Evolutionary conservation across 108 stramenopile species (phyloP).

Genomic region (Epipyxis sp.): DNA sequence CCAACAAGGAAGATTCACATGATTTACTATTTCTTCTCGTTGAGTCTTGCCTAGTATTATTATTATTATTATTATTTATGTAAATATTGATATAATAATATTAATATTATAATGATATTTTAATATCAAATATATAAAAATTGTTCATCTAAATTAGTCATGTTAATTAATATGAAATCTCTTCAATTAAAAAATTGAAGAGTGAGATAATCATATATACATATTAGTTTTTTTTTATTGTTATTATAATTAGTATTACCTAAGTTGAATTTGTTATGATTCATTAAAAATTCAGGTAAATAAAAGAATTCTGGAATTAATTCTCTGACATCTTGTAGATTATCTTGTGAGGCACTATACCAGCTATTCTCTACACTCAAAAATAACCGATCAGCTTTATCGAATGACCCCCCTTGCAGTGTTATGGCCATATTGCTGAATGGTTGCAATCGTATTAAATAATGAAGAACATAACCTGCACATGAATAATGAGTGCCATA

Average conservation of each 20-base stretch:
- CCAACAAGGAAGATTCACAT: slow-evolving; percentile 53
- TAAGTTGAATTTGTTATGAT: slow-evolving; percentile 45
- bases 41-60: too few species aligned
- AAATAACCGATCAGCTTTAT: slow-evolving; percentile 29
- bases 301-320: slow-evolving; percentile 97
- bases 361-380: neutral
- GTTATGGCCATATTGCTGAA: slow-evolving; percentile 33
- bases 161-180: too few species aligned
- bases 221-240: too few species aligned
- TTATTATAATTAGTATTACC: too few species aligned
- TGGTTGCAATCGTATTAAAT: slow-evolving; percentile 14
- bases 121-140: too few species aligned
- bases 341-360: neutral
- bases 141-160: too few species aligned
- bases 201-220: too few species aligned
- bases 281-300: slow-evolving; percentile 63
- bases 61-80: too few species aligned
- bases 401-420: slow-evolving; percentile 30
- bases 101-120: too few species aligned
- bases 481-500: slow-evolving; percentile 94
- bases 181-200: too few species aligned
- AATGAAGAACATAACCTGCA: slow-evolving; percentile 62
- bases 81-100: too few species aligned
- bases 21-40: slow-evolving; percentile 40
- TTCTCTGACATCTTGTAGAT: slow-evolving; percentile 78